These are phyloP conservation scores for Fraxinus nigra DNA, from an alignment of 305 asterid genomes.

Conservation along the genomic window DNA sequence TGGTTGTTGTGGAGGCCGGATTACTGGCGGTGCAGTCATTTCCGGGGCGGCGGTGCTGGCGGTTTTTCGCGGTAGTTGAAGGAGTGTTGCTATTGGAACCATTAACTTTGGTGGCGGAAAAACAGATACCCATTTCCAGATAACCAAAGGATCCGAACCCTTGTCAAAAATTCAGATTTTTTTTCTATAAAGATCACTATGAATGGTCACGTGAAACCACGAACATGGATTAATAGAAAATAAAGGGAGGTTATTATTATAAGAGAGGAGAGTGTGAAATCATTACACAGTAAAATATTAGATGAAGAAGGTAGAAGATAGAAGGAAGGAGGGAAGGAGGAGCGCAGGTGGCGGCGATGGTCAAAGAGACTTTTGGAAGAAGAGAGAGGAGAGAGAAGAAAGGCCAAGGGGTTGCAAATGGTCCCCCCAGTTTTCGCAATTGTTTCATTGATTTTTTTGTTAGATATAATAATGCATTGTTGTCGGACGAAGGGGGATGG, in stretches of 20 bases:
- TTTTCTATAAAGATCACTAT: conserved; percentile 14
- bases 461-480: no score
- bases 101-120: conserved; percentile 54
- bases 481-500: no score
- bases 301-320: conserved; percentile 45
- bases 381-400: not conserved
- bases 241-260: conserved; percentile 4
- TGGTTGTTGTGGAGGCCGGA: conserved; percentile 16
- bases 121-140: conserved; percentile 60
- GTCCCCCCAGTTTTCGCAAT: not conserved
- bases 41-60: conserved; percentile 28
- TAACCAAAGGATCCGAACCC: conserved; percentile 19
- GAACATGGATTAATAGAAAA: not conserved
- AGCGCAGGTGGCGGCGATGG: conserved; percentile 20
- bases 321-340: conserved; percentile 68
- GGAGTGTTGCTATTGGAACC: conserved; percentile 51
- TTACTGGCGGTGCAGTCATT: conserved; percentile 30
- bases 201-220: conserved; percentile 10
- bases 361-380: conserved; percentile 4
- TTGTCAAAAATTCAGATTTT: conserved; percentile 11
- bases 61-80: conserved; percentile 27
- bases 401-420: not conserved
- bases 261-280: conserved; percentile 25
- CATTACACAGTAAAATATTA: conserved; percentile 18
- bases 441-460: not conserved